phyloP scores from a whole-genome alignment of 805 yeast species.

The Candida lessepsii region DNA sequence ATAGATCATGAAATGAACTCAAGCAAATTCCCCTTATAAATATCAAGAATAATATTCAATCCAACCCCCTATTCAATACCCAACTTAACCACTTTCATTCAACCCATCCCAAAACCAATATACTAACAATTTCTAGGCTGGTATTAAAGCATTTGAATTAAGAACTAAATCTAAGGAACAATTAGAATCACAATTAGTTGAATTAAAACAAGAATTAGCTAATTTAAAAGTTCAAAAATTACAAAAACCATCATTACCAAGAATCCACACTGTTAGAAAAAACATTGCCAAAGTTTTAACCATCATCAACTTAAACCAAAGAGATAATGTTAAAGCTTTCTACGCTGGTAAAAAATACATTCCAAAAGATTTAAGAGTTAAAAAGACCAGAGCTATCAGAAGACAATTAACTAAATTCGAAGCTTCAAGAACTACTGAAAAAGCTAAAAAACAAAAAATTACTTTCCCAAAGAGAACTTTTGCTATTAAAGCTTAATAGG shows the following conservation, averaged over 20 bases:
- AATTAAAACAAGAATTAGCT: conserved; percentile 95
- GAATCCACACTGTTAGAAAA: conserved; percentile 96
- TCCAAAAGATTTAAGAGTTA: conserved; percentile 98
- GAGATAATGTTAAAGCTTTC: conserved; percentile 91
- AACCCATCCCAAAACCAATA: conserved; percentile 2
- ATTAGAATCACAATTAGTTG: conserved; percentile 90
- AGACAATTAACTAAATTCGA: conserved; percentile 89
- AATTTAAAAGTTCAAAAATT: conserved; percentile 93
- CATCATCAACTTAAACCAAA: conserved; percentile 93
- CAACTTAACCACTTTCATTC: conserved; percentile 10
- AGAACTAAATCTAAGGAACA: conserved; percentile 96
- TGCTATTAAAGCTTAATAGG: conserved; percentile 92
- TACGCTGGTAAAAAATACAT: conserved; percentile 92
- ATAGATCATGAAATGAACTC: too few species aligned
- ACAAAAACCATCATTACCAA: conserved; percentile 90
- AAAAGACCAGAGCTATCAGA: conserved; percentile 99
- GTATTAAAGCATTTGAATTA: conserved; percentile 92
- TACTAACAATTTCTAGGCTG: conserved; percentile 57
- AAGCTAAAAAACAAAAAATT: conserved; percentile 85
- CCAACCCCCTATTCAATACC: conserved; percentile 11
- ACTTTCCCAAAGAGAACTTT: conserved; percentile 98
- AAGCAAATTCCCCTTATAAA: too few species aligned
- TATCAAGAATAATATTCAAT: too few species aligned
- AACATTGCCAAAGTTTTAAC: conserved; percentile 98
- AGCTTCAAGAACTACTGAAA: conserved; percentile 76